phyloP scores from a whole-genome alignment of 208 protist species.

The Entamoeba histolytica region DNA sequence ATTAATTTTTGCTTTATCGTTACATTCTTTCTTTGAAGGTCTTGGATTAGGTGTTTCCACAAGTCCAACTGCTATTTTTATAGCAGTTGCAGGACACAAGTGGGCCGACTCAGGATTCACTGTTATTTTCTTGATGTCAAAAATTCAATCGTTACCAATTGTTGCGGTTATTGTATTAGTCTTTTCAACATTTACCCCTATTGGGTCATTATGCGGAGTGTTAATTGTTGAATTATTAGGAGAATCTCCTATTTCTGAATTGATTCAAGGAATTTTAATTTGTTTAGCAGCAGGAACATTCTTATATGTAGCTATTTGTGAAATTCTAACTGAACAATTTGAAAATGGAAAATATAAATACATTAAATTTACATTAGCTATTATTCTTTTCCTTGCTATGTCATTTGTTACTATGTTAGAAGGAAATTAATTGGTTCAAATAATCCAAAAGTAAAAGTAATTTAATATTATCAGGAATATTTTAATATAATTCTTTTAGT shows the following conservation, averaged over 20 bases:
- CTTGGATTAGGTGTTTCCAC: neutral
- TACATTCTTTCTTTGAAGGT: neutral
- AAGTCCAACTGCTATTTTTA: neutral
- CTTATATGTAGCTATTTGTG: neutral
- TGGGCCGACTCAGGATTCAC: neutral
- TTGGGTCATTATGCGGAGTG: neutral
- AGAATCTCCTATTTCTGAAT: neutral
- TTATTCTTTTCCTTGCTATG: neutral
- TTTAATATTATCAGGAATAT: too few species aligned
- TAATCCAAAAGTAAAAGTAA: too few species aligned
- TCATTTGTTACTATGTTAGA: neutral
- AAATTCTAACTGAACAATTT: neutral
- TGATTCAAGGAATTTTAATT: neutral
- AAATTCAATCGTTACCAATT: neutral
- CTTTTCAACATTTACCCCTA: neutral
- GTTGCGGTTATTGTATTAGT: neutral
- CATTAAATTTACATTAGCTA: neutral
- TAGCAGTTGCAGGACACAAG: neutral
- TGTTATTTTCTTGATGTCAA: neutral
- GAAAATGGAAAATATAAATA: neutral
- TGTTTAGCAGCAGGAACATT: neutral
- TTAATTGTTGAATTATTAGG: neutral
- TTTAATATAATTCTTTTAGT: too few species aligned
- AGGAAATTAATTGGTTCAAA: neutral
- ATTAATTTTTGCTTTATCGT: neutral